phyloP scores from a whole-genome alignment of 2,329 filamentous ascomycete species.

The Blumeria graminis region DNA sequence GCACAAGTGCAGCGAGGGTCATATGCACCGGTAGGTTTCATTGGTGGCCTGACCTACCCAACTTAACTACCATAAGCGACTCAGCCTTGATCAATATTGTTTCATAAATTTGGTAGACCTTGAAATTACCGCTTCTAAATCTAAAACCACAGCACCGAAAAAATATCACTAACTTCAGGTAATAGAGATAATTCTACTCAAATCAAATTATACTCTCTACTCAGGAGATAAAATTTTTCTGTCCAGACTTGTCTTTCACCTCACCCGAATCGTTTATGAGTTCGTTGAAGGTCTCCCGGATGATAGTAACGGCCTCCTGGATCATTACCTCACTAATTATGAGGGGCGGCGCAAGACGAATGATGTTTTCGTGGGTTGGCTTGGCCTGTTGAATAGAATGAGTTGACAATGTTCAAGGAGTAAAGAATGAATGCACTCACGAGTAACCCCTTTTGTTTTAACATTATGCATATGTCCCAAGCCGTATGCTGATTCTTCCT shows the following conservation, averaged over 20 bases:
- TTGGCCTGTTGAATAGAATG: conserved; percentile 41
- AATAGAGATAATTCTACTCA: too few species aligned
- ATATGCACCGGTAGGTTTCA: too few species aligned
- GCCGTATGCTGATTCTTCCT: conserved; percentile 68
- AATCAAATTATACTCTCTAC: too few species aligned
- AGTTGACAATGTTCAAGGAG: background rate
- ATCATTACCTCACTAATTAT: conserved; percentile 85
- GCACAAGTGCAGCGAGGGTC: too few species aligned
- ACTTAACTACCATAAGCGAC: too few species aligned
- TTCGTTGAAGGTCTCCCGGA: conserved; percentile 59
- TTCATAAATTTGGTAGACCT: too few species aligned
- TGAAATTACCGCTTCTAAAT: too few species aligned
- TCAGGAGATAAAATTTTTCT: too few species aligned
- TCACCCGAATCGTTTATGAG: conserved; percentile 31
- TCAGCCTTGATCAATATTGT: too few species aligned
- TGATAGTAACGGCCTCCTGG: conserved; percentile 50
- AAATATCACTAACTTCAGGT: too few species aligned
- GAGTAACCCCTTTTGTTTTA: conserved; percentile 86
- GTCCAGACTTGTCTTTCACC: conserved; percentile 18
- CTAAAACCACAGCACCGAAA: too few species aligned
- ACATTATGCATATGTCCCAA: conserved; percentile 87
- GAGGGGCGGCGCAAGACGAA: conserved; percentile 84
- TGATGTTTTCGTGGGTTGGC: conserved; percentile 96
- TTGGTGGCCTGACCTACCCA: too few species aligned
- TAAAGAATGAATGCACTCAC: conserved; percentile 27